phyloP scores from a whole-genome alignment of 1,284 basidiomycete genomes.

The Boletus nobilissimus region DNA sequence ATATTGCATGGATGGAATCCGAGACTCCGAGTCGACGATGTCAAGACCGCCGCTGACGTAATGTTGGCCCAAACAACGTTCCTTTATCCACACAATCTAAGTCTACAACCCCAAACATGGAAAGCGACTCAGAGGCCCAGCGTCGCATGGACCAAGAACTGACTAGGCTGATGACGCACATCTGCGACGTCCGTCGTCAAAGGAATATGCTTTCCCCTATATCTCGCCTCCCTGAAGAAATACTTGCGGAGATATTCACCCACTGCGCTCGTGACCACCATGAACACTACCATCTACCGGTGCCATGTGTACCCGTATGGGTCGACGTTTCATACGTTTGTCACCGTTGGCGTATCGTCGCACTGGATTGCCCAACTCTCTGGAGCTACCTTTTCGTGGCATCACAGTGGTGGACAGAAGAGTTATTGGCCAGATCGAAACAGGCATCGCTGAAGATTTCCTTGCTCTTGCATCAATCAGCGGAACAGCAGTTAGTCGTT shows the following conservation, averaged over 20 bases:
- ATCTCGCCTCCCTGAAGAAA: not conserved
- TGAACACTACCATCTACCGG: not conserved
- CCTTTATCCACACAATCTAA: too few relatives aligned
- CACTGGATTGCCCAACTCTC: not conserved
- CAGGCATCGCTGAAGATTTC: not conserved
- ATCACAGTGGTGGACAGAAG: not conserved
- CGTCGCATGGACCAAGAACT: too few relatives aligned
- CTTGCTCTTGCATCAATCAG: not conserved
- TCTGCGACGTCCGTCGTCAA: too few relatives aligned
- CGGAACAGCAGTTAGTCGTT: not conserved
- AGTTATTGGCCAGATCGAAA: not conserved
- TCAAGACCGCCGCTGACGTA: too few relatives aligned
- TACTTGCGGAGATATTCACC: not conserved
- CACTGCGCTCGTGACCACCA: not conserved
- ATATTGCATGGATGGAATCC: too few relatives aligned
- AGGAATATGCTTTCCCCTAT: not conserved
- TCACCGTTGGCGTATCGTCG: not conserved
- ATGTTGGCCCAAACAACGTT: too few relatives aligned
- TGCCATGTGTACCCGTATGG: not conserved
- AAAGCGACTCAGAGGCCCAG: too few relatives aligned
- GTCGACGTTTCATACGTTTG: not conserved
- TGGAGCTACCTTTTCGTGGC: not conserved
- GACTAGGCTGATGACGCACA: too few relatives aligned
- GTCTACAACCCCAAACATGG: too few relatives aligned
- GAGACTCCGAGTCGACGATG: too few relatives aligned